phyloP scores from a whole-genome alignment of 495 filamentous ascomycete species.

The Tuber aestivum region DNA sequence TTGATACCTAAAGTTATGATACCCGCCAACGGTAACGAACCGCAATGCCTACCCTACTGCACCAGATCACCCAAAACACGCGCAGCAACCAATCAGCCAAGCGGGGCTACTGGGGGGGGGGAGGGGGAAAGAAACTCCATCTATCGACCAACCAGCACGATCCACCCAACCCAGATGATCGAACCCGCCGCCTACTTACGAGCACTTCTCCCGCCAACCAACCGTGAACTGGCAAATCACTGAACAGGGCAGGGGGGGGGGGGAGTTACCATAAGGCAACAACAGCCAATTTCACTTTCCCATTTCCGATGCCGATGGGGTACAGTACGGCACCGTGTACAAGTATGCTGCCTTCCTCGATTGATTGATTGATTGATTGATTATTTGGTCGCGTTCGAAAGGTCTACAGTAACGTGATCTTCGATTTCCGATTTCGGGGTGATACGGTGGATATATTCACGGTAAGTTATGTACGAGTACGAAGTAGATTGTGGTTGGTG shows the following conservation, averaged over 20 bases:
- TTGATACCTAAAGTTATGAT: no score
- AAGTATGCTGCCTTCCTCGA: background rate
- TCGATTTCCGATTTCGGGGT: background rate
- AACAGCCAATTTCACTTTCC: background rate
- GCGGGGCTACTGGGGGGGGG: background rate
- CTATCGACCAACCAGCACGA: background rate
- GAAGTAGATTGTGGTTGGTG: no score
- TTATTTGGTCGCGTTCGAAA: background rate
- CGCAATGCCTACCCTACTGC: no score
- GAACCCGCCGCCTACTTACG: background rate
- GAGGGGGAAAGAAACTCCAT: background rate
- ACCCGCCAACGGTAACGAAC: background rate
- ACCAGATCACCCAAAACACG: background rate
- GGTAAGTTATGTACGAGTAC: no score
- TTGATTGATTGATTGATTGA: background rate
- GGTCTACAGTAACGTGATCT: background rate
- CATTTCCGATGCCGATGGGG: background rate
- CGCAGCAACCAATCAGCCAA: background rate
- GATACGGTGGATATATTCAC: background rate
- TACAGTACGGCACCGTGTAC: background rate
- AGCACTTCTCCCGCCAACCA: background rate
- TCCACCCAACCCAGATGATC: conserved; percentile 1
- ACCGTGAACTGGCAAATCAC: no score
- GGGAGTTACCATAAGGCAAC: background rate
- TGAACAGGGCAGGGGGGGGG: no score